Evolutionary conservation across 2,329 filamentous ascomycete species (phyloP).

Genomic region (Trichothecium roseum): DNA sequence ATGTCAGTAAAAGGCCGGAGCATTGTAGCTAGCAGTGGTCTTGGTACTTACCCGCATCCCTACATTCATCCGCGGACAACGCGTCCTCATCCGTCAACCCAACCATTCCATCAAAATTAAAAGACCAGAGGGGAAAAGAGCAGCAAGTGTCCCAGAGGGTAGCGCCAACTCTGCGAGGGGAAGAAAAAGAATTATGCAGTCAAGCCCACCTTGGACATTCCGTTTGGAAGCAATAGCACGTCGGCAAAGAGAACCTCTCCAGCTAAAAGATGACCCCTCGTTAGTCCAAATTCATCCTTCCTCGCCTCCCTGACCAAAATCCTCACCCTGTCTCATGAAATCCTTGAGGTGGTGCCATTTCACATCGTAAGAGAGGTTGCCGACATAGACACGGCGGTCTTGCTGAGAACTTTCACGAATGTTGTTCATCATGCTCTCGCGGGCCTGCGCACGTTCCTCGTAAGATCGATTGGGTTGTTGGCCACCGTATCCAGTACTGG

Average conservation of each 20-base stretch:
- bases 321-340: conserved; percentile 98
- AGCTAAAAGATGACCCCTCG: conserved; percentile 46
- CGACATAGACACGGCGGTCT: conserved; percentile 98
- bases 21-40: not conserved
- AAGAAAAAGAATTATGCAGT: conserved; percentile 60
- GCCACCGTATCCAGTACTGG: conserved; percentile 55
- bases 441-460: conserved; percentile 74
- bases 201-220: conserved; percentile 99
- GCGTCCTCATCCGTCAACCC: conserved; percentile 99
- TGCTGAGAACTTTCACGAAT: conserved; percentile 93
- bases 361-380: conserved; percentile 97
- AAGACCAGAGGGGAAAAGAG: conserved; percentile 36
- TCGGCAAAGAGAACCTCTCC: conserved; percentile 99
- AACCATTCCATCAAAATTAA: conserved; percentile 71
- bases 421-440: conserved; percentile 93
- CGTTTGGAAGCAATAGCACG: conserved; percentile 98
- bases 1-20: conserved; percentile 17
- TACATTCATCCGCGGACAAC: conserved; percentile 81
- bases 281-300: conserved; percentile 24
- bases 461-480: conserved; percentile 57
- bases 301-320: conserved; percentile 11
- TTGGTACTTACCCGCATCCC: conserved; percentile 93
- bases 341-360: conserved; percentile 99
- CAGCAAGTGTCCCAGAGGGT: conserved; percentile 61
- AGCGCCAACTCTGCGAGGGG: conserved; percentile 53